Evolutionary conservation across 1,284 basidiomycete species (phyloP).

Genomic region (Melanopsichium pennsylvanicum): DNA sequence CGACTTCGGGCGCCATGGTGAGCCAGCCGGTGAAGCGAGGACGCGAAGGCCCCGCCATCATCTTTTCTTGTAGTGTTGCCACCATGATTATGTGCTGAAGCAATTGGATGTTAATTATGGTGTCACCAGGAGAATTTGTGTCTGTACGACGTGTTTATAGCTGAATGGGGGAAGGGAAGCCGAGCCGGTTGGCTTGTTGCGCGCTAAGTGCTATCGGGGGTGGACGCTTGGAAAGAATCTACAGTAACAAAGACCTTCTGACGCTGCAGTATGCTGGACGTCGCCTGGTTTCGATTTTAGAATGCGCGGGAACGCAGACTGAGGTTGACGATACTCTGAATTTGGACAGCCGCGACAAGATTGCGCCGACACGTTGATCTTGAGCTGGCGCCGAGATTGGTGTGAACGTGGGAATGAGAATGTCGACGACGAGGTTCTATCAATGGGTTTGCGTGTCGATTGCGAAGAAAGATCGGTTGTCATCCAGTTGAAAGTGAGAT

Average conservation of each 20-base stretch:
- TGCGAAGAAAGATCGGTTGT: constrained; percentile 1
- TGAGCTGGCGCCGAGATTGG: too few relatives aligned
- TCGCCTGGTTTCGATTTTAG: too few relatives aligned
- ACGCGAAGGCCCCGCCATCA: constrained; percentile 31
- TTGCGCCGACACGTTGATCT: background rate
- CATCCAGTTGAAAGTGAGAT: too few relatives aligned
- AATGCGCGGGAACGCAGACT: background rate
- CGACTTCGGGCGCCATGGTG: constrained; percentile 52
- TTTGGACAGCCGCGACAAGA: background rate
- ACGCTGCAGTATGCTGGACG: too few relatives aligned
- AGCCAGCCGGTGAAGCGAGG: constrained; percentile 55
- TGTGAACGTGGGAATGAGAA: too few relatives aligned
- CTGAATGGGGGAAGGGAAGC: background rate
- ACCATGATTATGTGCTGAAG: constrained; percentile 7
- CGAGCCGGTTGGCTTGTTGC: background rate
- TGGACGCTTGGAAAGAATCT: too few relatives aligned
- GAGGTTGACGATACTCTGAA: background rate
- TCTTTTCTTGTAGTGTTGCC: constrained; percentile 30
- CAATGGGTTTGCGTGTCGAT: too few relatives aligned
- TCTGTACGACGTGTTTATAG: background rate
- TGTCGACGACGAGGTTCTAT: too few relatives aligned
- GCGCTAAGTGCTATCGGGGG: too few relatives aligned
- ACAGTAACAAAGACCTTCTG: too few relatives aligned
- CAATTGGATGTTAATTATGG: background rate
- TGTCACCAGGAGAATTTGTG: background rate